phyloP scores from a whole-genome alignment of 208 protist species.

The Acanthamoeba triangularis region DNA sequence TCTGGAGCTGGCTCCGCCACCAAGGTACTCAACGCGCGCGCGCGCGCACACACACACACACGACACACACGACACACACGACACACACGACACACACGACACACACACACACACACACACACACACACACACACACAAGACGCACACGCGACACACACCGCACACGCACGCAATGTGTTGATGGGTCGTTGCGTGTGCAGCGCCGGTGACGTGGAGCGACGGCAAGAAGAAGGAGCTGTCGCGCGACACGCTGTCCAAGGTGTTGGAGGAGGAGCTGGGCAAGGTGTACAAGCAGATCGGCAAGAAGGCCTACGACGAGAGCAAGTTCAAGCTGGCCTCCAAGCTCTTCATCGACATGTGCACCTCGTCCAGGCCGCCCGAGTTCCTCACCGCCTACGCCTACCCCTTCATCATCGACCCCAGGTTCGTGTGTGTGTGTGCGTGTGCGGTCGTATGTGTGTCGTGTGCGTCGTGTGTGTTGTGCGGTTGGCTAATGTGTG shows the following conservation, averaged over 20 bases:
- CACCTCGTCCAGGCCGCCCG: constrained; percentile 19
- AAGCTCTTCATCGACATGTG: constrained; percentile 59
- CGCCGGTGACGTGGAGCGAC: constrained; percentile 1
- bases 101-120: too few species aligned
- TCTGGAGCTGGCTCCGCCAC: constrained; percentile 81
- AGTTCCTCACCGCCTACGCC: constrained; percentile 7
- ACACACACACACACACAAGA: too few species aligned
- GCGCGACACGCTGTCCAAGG: not conserved
- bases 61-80: not conserved
- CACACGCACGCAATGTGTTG: not conserved
- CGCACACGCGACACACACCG: too few species aligned
- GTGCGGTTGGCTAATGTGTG: too few species aligned
- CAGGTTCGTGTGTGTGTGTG: too few species aligned
- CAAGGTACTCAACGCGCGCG: not conserved
- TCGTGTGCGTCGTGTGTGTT: too few species aligned
- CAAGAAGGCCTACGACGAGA: constrained; percentile 65
- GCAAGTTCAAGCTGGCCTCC: constrained; percentile 42
- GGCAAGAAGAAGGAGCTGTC: constrained; percentile 18
- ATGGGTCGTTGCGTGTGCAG: not conserved
- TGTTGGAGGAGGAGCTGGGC: constrained; percentile 76
- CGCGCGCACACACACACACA: not conserved
- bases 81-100: too few species aligned
- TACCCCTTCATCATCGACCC: constrained; percentile 40
- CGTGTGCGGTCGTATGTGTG: too few species aligned
- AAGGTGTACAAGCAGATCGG: constrained; percentile 58